Evolutionary conservation across 75 land plant species (phyloP), one percentile per base, ranked within the genome.

Genomic region (Selaginella tamariscina): DNA sequence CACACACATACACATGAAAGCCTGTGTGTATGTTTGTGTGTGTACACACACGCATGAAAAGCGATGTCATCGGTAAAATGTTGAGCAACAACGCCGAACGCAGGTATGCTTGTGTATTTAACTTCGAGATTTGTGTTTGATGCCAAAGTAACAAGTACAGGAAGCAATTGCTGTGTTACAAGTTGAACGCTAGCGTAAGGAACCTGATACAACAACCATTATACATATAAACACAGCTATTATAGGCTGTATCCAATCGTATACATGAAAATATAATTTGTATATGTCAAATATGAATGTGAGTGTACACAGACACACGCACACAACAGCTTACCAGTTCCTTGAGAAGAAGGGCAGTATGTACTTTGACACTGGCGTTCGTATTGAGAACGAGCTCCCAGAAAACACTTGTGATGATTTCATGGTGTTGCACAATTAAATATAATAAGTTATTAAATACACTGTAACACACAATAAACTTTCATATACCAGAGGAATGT

Each of bases 301-400:
- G n/a, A n/a, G n/a, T n/a, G n/a, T n/a, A n/a, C n/a, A n/a, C n/a
- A n/a, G n/a, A n/a, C n/a, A n/a, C n/a, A n/a, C n/a, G n/a, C n/a
- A n/a, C n/a, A 39, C 49, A 15, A 39, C 15, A 39, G 72, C 98
- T 70, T 74, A 93, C 98, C 70, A 93, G 83, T 33, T 78, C 91
- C 86, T 89, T 89, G 65, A 87, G 68, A 27, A 89, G 80, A 69
- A 73, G 68, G 29, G 88, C 91, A 33, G 91, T 90, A 73, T 68
- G 79, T 28, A 81, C 79, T 75, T 93, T 89, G 77, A 93, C 72
- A 44, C 77, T 70, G 9, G 79, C 69, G 73, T 82, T 77, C 13
- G 98, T 71, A 70, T 86, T 84, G 23, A 86, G 91, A 56, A 93
- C 95, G 75, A 93, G 84, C 71, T 93, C 98, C 98, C 98, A 93